Evolutionary conservation across 345 rosid species (phyloP).

Genomic region (Kandelia obovata): DNA sequence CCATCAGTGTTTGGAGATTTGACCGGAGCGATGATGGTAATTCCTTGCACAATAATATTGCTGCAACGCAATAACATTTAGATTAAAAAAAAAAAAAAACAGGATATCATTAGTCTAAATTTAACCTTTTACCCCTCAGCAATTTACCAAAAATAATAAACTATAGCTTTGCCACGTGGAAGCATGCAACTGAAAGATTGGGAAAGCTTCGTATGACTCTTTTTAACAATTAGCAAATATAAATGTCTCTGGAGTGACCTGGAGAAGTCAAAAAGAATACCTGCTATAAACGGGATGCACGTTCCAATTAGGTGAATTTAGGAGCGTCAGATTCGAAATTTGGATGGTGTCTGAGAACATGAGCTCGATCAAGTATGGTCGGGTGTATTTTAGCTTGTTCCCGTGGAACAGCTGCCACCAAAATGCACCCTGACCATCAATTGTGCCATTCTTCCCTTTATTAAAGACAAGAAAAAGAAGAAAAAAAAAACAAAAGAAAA

Average conservation of each 20-base stretch:
- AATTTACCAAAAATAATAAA: no score
- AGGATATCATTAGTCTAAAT: no score
- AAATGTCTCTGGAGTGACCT: no score
- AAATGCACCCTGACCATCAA: constrained; percentile 83
- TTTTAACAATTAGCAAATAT: no score
- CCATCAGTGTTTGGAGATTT: constrained; percentile 93
- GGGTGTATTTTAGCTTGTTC: constrained; percentile 74
- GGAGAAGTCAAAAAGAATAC: constrained; percentile 20
- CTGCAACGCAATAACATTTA: constrained; percentile 34
- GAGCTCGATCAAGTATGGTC: constrained; percentile 83
- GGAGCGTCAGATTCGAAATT: constrained; percentile 75
- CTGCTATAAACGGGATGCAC: constrained; percentile 92
- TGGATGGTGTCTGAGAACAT: constrained; percentile 65
- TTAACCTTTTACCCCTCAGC: no score
- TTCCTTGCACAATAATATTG: constrained; percentile 63
- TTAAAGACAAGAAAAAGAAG: background rate
- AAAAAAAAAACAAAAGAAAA: background rate
- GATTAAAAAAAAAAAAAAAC: no score
- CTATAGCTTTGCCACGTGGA: no score
- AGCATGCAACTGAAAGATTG: no score
- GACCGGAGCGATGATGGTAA: constrained; percentile 80
- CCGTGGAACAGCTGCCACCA: constrained; percentile 91
- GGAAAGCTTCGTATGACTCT: no score
- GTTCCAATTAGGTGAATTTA: constrained; percentile 89
- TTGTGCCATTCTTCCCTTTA: constrained; percentile 73